Base-by-base conservation (phyloP, 192 early-diverging fungal species). In the Backusella liffmaniae region DNA sequence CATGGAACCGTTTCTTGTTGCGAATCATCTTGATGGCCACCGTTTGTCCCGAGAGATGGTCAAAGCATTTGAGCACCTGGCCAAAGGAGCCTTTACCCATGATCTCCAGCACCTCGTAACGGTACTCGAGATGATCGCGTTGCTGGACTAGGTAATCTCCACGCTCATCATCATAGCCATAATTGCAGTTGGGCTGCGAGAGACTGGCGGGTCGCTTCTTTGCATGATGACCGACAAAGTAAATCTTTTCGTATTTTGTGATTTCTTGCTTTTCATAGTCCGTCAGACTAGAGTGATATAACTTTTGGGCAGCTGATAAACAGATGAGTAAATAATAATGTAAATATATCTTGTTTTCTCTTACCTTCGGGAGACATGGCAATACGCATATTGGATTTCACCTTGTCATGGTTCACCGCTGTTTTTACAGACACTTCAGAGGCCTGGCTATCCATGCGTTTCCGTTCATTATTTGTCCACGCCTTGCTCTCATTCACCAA, bases 1-100 rank as follows among this genome's bases (percentile, higher is more conserved):
- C 90, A 82, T 97, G 95, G 85, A 97, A 97, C 32, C 96, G 87
- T 82, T 93, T 94, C 88, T 95, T 95, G 83, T 97, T 98, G 42
- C 95, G 85, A 72, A 97, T 98, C 46, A 97, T 94, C 85, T 97
- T 97, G 30, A 97, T 85, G 12, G 96, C 97, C 42, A 94, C 91
- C 46, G 91, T 86, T 41, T 89, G 87, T 35, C 94, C 95, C 0
- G 91, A 88, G 75, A 94, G 95, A 86, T 98, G 96, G 81, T 98
- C 97, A 69, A 89, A 91, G 73, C 94, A 95, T 70, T 94, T 94
- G 74, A 96, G 84, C 16, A 97, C 96, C 77, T 97, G 95, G 16
- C 97, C 97, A 80, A 98, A 98, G 9, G 93, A 92, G 16, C 94
- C 94, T 78, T 97, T 97, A 70, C 97, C 97, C 44, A 98, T 83